phyloP scores from a whole-genome alignment of 805 yeast genomes.

The Kazachstania bromeliacearum region DNA sequence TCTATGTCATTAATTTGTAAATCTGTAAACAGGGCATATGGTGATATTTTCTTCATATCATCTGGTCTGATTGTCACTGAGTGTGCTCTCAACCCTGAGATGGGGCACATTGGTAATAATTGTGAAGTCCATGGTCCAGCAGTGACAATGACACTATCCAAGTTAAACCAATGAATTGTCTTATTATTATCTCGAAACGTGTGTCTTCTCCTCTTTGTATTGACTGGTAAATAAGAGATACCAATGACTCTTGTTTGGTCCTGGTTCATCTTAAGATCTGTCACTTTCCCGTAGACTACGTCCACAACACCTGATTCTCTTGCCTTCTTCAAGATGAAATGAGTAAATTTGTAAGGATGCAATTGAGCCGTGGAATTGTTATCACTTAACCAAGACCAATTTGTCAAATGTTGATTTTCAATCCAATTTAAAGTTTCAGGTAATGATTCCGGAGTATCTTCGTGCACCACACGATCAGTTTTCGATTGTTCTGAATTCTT shows the following conservation, averaged over 20 bases:
- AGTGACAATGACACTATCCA: conserved; percentile 72
- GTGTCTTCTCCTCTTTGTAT: too few species aligned
- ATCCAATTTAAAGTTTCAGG: conserved; percentile 77
- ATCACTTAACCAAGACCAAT: conserved; percentile 76
- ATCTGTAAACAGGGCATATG: conserved; percentile 92
- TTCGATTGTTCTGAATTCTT: neutral
- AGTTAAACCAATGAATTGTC: conserved; percentile 32
- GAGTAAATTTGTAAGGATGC: conserved; percentile 92
- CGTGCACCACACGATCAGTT: conserved; percentile 16
- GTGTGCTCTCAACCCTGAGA: conserved; percentile 89
- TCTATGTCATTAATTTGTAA: conserved; percentile 56
- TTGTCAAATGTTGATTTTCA: conserved; percentile 48
- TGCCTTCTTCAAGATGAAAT: conserved; percentile 67
- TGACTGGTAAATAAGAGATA: conserved; percentile 44
- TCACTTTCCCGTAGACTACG: conserved; percentile 75
- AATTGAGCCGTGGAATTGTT: conserved; percentile 90
- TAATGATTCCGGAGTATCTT: conserved; percentile 20
- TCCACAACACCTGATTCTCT: conserved; percentile 77
- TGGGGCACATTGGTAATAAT: conserved; percentile 86
- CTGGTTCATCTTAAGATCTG: conserved; percentile 51
- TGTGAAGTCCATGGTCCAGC: conserved; percentile 97
- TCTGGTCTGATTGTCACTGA: conserved; percentile 85
- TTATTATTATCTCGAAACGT: conserved; percentile 21
- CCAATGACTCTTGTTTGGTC: conserved; percentile 57
- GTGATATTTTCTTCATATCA: conserved; percentile 58